Evolutionary conservation across 2,329 filamentous ascomycete species (phyloP).

Genomic region (Aspergillus quadricinctus): DNA sequence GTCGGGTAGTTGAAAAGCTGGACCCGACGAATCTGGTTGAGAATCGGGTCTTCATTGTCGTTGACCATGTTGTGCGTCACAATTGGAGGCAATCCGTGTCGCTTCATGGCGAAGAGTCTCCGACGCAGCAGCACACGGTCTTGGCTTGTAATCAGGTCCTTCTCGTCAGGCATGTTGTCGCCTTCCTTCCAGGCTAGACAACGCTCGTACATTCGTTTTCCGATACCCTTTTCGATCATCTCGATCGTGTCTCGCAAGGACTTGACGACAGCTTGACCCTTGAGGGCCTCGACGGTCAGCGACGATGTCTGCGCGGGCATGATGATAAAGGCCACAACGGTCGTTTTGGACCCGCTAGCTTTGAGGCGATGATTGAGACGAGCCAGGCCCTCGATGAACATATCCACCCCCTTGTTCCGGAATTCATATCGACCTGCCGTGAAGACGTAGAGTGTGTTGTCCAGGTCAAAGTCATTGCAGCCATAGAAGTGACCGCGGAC

Average conservation of each 20-base stretch:
- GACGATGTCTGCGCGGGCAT: constrained; percentile 97
- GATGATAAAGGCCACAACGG: constrained; percentile 95
- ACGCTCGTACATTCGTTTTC: constrained; percentile 89
- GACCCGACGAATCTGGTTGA: constrained; percentile 93
- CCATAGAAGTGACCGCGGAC: constrained; percentile 98
- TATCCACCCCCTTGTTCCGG: constrained; percentile 97
- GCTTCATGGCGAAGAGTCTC: constrained; percentile 94
- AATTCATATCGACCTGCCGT: constrained; percentile 96
- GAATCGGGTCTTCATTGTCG: constrained; percentile 84
- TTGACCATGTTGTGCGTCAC: constrained; percentile 99
- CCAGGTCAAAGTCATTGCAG: constrained; percentile 93
- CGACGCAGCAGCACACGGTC: constrained; percentile 90
- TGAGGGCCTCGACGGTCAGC: constrained; percentile 89
- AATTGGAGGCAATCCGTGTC: constrained; percentile 82
- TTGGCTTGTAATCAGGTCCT: constrained; percentile 86
- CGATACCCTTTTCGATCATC: constrained; percentile 87
- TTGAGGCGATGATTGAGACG: constrained; percentile 93
- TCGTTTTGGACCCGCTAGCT: constrained; percentile 76
- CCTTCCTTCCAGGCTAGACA: constrained; percentile 95
- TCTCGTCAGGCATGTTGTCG: constrained; percentile 88
- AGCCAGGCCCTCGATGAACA: constrained; percentile 97
- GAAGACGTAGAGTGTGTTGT: constrained; percentile 97
- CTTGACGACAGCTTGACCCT: constrained; percentile 96
- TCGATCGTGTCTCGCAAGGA: constrained; percentile 89
- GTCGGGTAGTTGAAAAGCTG: constrained; percentile 95